Percentiles rank a stretch among this genome's conserved stretches.
Evolutionary conservation across 2,329 filamentous ascomycete species (phyloP).

Genomic region (Sporothrix schenckii): DNA sequence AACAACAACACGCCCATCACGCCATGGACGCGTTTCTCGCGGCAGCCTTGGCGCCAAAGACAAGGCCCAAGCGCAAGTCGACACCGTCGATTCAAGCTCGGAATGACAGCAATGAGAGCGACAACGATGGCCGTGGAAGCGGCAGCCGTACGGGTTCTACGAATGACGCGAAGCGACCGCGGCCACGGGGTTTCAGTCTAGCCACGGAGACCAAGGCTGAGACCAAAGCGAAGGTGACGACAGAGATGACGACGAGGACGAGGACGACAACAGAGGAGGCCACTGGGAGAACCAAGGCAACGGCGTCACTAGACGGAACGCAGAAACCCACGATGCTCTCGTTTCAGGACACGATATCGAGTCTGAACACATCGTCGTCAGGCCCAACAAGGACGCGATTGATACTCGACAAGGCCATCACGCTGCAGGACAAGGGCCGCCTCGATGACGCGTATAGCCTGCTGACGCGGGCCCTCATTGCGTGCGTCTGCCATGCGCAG

Average conservation of each 20-base stretch:
- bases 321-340: slow-evolving; percentile 18
- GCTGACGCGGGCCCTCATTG: slow-evolving; percentile 28
- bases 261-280: background rate
- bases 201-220: background rate
- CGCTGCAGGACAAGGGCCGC: background rate
- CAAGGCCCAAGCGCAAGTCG: slow-evolving; percentile 10
- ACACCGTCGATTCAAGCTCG: background rate
- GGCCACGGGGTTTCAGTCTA: slow-evolving; percentile 6
- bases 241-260: background rate
- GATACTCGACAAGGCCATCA: slow-evolving; percentile 7
- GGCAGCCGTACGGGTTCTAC: background rate
- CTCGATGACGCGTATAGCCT: background rate
- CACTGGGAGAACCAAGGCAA: background rate
- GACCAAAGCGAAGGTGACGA: background rate
- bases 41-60: slow-evolving; percentile 18
- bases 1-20: background rate
- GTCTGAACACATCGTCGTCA: background rate
- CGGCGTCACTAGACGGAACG: background rate
- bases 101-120: background rate
- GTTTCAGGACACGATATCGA: slow-evolving; percentile 5
- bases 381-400: background rate
- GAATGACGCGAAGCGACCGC: background rate
- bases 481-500: slow-evolving; percentile 28
- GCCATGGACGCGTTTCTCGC: slow-evolving; percentile 27
- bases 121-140: background rate